Percentiles rank a stretch among this genome's conserved stretches.
phyloP scores from a whole-genome alignment of 1,284 basidiomycete genomes.

The Blastosporella zonata region DNA sequence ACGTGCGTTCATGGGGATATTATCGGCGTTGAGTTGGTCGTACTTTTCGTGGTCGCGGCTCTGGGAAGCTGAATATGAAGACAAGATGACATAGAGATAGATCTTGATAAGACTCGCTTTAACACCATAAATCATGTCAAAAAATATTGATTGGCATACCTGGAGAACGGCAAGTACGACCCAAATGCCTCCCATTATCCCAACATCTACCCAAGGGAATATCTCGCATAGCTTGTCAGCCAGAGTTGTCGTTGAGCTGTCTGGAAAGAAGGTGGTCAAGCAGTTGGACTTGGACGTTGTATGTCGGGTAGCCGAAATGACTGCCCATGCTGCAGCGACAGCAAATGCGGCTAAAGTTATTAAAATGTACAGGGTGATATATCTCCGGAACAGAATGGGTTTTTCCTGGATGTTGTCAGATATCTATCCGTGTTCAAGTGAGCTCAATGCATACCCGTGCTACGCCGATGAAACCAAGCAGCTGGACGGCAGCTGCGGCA shows the following conservation, averaged over 20 bases:
- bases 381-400: constrained; percentile 70
- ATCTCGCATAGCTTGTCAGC: constrained; percentile 76
- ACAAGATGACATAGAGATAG: constrained; percentile 70
- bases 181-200: constrained; percentile 87
- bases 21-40: constrained; percentile 66
- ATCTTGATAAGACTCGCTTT: constrained; percentile 36
- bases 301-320: constrained; percentile 75
- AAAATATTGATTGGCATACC: constrained; percentile 35
- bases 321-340: constrained; percentile 77
- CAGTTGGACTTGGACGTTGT: constrained; percentile 67
- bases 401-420: constrained; percentile 58
- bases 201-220: constrained; percentile 90
- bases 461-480: constrained; percentile 82
- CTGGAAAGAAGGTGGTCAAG: constrained; percentile 54
- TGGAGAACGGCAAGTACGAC: constrained; percentile 73
- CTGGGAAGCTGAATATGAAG: constrained; percentile 73
- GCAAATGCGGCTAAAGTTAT: constrained; percentile 62
- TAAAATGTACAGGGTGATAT: constrained; percentile 67
- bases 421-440: not conserved
- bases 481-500: constrained; percentile 66
- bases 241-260: constrained; percentile 42
- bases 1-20: constrained; percentile 60
- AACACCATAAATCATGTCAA: not conserved
- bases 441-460: constrained; percentile 48
- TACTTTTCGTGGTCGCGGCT: constrained; percentile 79